Base-by-base conservation (phyloP, 2,329 filamentous ascomycete species). In the Calonectria multiphialidica region DNA sequence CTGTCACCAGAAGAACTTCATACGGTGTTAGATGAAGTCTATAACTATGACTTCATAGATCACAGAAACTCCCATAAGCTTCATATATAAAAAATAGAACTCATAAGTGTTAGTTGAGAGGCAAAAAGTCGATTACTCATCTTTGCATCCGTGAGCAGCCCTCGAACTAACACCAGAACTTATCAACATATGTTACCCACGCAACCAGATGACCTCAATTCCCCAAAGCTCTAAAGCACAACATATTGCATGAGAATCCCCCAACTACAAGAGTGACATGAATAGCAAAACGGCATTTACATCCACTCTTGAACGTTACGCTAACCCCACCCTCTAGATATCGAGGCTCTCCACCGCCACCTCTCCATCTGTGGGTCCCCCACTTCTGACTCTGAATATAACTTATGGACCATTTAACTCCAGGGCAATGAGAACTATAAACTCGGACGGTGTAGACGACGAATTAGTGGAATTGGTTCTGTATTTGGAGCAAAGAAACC, bases 271-370 rank as follows among this genome's bases (percentile, higher is more conserved):
- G 12, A 40, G 33, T 21, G 33, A 23, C 18, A 9, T 18, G 21
- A 16, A 10, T 13, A 13, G 21, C 2, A 21, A 23, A 59, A 40
- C 18, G 21, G 23, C 21, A 59, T 40, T 15, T 23, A 28, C 40
- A 59, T 59, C 53, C 53, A 59, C 53, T 59, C 35, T 59, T 40
- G 53, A 15, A 25, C 53, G 30, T 59, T 25, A 59, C 53, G 33
- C 53, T 59, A 59, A 59, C 53, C 53, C 53, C 53, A 59, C 53
- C 53, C 13, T 59, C 53, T 40, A 59, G 53, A 59, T 59, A 59
- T 59, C 53, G 23, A 59, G 53, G 12, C 53, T 59, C 53, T 59
- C 53, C 53, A 40, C 33, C 53, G 53, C 53, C 53, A 40, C 53
- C 53, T 42, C 33, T 59, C 33, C 53, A 23, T 28, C 30, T 57